These are phyloP conservation scores for Balansia obtecta DNA, from an alignment of 2,329 filamentous ascomycete species.

Conservation along the genomic window DNA sequence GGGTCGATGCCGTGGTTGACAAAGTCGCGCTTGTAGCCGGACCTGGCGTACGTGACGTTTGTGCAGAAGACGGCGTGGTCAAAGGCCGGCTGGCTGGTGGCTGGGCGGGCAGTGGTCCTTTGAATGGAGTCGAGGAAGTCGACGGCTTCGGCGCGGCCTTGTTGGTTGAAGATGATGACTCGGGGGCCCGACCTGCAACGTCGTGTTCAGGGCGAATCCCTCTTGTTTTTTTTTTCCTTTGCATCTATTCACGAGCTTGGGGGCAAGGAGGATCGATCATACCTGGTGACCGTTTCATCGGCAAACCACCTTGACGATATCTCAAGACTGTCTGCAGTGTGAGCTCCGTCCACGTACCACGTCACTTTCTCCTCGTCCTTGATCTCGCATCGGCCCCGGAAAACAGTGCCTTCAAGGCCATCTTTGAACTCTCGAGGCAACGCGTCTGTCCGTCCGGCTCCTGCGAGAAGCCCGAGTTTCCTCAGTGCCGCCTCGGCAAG, in stretches of 20 bases:
- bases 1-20: constrained; percentile 43
- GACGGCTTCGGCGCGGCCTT: constrained; percentile 41
- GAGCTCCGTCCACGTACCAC: constrained; percentile 90
- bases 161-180: constrained; percentile 81
- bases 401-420: constrained; percentile 63
- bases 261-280: constrained; percentile 8
- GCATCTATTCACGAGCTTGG: background rate
- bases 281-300: constrained; percentile 26
- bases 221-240: background rate
- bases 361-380: constrained; percentile 42
- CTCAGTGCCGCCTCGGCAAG: constrained; percentile 37
- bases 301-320: constrained; percentile 76
- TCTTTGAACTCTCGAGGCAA: constrained; percentile 54
- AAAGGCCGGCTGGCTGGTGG: constrained; percentile 32
- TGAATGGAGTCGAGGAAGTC: constrained; percentile 39
- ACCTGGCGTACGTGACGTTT: constrained; percentile 47
- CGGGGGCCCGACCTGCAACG: constrained; percentile 24
- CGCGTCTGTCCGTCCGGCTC: constrained; percentile 8
- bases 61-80: constrained; percentile 73
- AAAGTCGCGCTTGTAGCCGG: constrained; percentile 43
- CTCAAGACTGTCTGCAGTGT: constrained; percentile 81
- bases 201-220: background rate
- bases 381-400: constrained; percentile 67
- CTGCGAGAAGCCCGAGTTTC: constrained; percentile 27
- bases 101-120: constrained; percentile 19